Evolutionary conservation across 2,329 filamentous ascomycete genomes (phyloP), one percentile per base, ranked within the genome.

Genomic region (Talaromyces sp.): DNA sequence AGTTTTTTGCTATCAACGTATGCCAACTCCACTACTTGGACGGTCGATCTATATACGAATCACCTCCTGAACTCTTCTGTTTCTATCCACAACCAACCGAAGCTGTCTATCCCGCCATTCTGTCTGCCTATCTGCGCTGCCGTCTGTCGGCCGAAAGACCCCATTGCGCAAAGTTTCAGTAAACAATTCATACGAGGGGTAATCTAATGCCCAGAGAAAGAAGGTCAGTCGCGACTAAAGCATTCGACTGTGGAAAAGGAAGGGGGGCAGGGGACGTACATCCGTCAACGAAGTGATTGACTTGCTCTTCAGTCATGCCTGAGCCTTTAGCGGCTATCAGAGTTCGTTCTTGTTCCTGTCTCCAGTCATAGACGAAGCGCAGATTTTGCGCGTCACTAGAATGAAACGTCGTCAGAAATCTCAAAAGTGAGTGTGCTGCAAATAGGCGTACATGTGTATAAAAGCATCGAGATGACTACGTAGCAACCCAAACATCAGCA

Each of bases 281-380:
- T 68, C 87, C 87, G 73, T 89, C 85, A 17, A 91, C 91, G 76
- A 97, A 97, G 56, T 84, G 82, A 65, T 87, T 82, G 51, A 97
- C 91, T 75, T 94, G 86, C 64, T 92, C 89, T 70, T 91, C 89
- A 1, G 87, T 90, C 93, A 97, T 97, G 34, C 92, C 93, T 0
- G 83, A 84, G 1, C 91, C 92, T 69, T 85, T 90, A 25, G 83
- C 78, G 7, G 81, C 81, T 27, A 90, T 85, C 71, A 97, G 81
- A 66, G 85, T 85, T 58, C 85, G 84, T 78, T 97, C 93, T 78
- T 96, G 92, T 79, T 97, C 83, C 70, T 88, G 80, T 15, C 93
- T 87, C 93, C 93, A 97, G 67, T 85, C 85, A 72, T 97, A 97
- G 61, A 96, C 93, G 73, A 88, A 93, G 60, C 83, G 81, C 4